Base-by-base conservation (phyloP, 2,329 filamentous ascomycete genomes). In the Tympanopsis confertula region DNA sequence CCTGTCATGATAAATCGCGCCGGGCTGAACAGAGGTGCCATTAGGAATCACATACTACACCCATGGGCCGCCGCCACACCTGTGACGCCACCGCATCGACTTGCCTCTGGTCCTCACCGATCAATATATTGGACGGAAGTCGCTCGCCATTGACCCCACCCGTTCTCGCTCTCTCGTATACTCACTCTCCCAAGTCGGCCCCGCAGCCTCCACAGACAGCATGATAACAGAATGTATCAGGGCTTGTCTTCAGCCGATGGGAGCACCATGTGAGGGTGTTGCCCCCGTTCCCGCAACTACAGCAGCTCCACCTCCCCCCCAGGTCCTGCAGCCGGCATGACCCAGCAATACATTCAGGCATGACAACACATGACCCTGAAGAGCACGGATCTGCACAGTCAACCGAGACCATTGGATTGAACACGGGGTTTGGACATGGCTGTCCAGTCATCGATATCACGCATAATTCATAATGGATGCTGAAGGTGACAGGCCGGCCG, bases 141-240 rank as follows among this genome's bases (percentile, higher is more conserved):
- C n/a, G n/a, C n/a, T n/a, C n/a, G n/a, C n/a, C n/a, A n/a, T n/a
- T n/a, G n/a, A n/a, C n/a, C n/a, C n/a, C n/a, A n/a, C n/a, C n/a
- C n/a, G n/a, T n/a, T n/a, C n/a, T n/a, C n/a, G n/a, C n/a, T n/a
- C n/a, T n/a, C n/a, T n/a, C n/a, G n/a, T n/a, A n/a, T n/a, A n/a
- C n/a, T n/a, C n/a, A n/a, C n/a, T n/a, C 7, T 15, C 17, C 17
- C 30, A 10, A 7, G 17, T 35, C 30, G 17, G 10, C 17, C 33
- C 51, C 54, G 42, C 68, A 72, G 3, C 45, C 46, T 28, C 54
- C 50, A 46, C 69, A 74, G 37, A 69, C 60, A n/a, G 54, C 51
- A 41, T 73, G 69, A 43, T 69, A 69, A 50, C 68, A 74, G 33
- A 70, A 63, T 1, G 64, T 66, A 43, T 71, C 62, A 7, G 66